Percentiles rank a stretch among this genome's conserved stretches.
phyloP scores from a whole-genome alignment of 202 grass and related monocot species.

The Zoysia matrella region DNA sequence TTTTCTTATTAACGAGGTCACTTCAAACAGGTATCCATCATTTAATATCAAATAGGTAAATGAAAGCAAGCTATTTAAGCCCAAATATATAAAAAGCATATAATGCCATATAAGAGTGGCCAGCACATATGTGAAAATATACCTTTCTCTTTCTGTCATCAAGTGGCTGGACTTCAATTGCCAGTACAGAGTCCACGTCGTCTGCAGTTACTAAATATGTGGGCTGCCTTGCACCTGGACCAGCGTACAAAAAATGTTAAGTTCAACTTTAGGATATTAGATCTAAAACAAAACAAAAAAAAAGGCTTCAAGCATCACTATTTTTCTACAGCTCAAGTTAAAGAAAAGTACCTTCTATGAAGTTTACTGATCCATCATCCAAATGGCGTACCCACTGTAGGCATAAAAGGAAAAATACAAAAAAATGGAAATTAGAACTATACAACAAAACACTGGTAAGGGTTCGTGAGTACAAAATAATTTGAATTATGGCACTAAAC shows the following conservation, averaged over 20 bases:
- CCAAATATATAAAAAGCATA: neutral
- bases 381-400: conserved; percentile 85
- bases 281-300: conserved; percentile 8
- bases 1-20: conserved; percentile 10
- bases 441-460: neutral
- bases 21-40: neutral
- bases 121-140: conserved; percentile 2
- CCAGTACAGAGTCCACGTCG: conserved; percentile 84
- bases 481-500: conserved; percentile 5
- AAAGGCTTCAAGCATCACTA: conserved; percentile 2
- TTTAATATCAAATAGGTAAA: conserved; percentile 2
- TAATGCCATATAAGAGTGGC: neutral
- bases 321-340: conserved; percentile 21
- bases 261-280: neutral
- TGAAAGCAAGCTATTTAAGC: conserved; percentile 22
- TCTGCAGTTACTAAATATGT: conserved; percentile 92
- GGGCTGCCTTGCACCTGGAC: conserved; percentile 81
- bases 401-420: conserved; percentile 8
- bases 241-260: conserved; percentile 22
- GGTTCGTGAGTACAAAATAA: neutral
- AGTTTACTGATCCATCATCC: conserved; percentile 89
- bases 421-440: conserved; percentile 23
- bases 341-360: conserved; percentile 77
- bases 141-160: conserved; percentile 96
- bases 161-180: conserved; percentile 92